phyloP scores from a whole-genome alignment of 306 rosid genomes.

The Cicer yamashitae region DNA sequence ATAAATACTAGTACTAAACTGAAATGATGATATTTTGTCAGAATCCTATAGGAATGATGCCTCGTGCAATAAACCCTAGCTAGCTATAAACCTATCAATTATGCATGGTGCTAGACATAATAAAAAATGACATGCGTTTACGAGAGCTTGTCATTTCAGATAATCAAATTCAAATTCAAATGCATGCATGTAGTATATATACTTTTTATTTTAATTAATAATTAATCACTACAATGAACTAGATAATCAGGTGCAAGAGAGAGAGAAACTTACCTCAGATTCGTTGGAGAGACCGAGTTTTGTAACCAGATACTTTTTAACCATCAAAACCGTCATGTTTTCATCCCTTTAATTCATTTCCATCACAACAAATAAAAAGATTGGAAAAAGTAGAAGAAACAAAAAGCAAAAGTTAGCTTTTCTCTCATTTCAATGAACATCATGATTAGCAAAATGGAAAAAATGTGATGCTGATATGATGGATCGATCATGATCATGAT shows the following conservation, averaged over 20 bases:
- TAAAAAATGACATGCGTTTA: not conserved
- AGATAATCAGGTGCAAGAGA: not conserved
- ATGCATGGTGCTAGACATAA: not conserved
- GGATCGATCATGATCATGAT: too few relatives aligned
- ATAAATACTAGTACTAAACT: too few relatives aligned
- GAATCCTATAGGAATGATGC: too few relatives aligned
- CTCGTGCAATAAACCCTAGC: too few relatives aligned
- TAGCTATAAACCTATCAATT: too few relatives aligned
- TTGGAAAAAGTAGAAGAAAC: conserved; percentile 1
- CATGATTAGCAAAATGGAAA: conserved; percentile 57
- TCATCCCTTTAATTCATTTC: conserved; percentile 54
- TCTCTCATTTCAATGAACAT: conserved; percentile 50
- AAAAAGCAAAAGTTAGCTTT: conserved; percentile 45
- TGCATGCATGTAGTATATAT: not conserved
- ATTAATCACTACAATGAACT: not conserved
- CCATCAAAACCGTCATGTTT: conserved; percentile 66
- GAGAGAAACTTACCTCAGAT: conserved; percentile 54
- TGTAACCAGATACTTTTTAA: conserved; percentile 71
- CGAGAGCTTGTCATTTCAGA: conserved; percentile 16
- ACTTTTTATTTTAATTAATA: not conserved
- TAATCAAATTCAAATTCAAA: not conserved
- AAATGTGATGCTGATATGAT: conserved; percentile 15
- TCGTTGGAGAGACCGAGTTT: conserved; percentile 79
- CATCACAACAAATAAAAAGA: not conserved
- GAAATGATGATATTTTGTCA: too few relatives aligned